Conservation (phyloP, 441 rosid genomes). For the Adansonia rubrostipa region DNA sequence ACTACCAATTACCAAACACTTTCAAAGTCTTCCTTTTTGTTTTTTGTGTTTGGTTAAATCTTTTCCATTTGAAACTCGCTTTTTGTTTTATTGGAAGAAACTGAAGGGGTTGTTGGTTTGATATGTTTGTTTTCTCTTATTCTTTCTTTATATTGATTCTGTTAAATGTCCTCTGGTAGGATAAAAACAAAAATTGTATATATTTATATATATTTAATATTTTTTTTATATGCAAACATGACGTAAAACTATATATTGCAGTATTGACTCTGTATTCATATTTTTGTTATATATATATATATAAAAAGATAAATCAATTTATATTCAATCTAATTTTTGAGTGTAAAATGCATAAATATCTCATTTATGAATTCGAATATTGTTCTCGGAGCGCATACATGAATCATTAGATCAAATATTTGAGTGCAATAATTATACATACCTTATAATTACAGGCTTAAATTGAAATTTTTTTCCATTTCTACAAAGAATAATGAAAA, state of each 20-base stretch:
- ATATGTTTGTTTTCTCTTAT: not conserved
- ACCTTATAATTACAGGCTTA: not conserved
- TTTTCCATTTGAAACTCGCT: not conserved
- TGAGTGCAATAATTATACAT: too few relatives aligned
- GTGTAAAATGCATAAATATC: not conserved
- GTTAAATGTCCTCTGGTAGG: not conserved
- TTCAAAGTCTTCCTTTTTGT: not conserved
- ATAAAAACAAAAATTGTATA: not conserved
- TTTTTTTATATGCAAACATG: slow-evolving; percentile 52
- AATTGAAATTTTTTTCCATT: not conserved
- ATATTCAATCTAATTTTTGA: not conserved
- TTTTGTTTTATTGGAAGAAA: not conserved
- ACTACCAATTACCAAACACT: not conserved
- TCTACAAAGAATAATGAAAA: not conserved
- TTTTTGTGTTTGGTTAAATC: not conserved
- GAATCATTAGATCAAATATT: not conserved
- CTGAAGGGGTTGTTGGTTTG: not conserved
- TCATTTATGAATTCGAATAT: not conserved
- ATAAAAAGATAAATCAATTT: not conserved
- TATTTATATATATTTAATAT: not conserved
- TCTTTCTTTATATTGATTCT: not conserved
- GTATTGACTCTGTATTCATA: not conserved
- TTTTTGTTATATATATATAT: not conserved
- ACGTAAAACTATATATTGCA: slow-evolving; percentile 41
- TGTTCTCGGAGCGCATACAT: not conserved